These are phyloP conservation scores for Arxiozyma telluris DNA, from an alignment of 1,139 yeast genomes.

Conservation along the genomic window DNA sequence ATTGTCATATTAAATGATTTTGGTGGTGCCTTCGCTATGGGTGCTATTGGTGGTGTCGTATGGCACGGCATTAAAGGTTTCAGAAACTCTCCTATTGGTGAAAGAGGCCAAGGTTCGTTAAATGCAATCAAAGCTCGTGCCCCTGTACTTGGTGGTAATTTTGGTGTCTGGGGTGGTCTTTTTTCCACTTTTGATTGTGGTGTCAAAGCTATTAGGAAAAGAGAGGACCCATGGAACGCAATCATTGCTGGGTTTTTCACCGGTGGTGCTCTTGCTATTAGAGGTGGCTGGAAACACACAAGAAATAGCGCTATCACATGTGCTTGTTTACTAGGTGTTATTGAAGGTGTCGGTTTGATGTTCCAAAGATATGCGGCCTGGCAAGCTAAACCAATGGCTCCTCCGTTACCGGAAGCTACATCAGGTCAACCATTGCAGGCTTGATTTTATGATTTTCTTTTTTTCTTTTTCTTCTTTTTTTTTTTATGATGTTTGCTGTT, in stretches of 20 bases:
- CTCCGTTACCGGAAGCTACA: constrained; percentile 53
- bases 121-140: constrained; percentile 93
- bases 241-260: constrained; percentile 97
- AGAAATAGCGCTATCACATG: constrained; percentile 96
- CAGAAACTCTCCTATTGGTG: constrained; percentile 95
- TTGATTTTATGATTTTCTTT: constrained; percentile 2
- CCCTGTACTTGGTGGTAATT: constrained; percentile 97
- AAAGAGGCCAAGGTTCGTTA: constrained; percentile 81
- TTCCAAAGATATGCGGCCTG: constrained; percentile 84
- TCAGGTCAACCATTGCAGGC: constrained; percentile 34
- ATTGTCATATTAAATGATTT: constrained; percentile 90
- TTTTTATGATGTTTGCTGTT: background rate
- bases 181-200: constrained; percentile 94
- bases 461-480: background rate
- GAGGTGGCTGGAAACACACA: constrained; percentile 98
- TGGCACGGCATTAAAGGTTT: constrained; percentile 99
- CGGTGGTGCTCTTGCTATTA: constrained; percentile 94
- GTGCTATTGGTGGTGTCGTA: constrained; percentile 93
- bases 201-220: constrained; percentile 88
- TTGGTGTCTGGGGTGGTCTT: constrained; percentile 99
- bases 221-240: constrained; percentile 98
- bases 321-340: constrained; percentile 92
- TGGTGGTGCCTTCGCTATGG: constrained; percentile 99
- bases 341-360: constrained; percentile 98
- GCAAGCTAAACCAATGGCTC: constrained; percentile 75